Evolutionary conservation across 257 asterid species (phyloP).

Genomic region (Scutellaria baicalensis): DNA sequence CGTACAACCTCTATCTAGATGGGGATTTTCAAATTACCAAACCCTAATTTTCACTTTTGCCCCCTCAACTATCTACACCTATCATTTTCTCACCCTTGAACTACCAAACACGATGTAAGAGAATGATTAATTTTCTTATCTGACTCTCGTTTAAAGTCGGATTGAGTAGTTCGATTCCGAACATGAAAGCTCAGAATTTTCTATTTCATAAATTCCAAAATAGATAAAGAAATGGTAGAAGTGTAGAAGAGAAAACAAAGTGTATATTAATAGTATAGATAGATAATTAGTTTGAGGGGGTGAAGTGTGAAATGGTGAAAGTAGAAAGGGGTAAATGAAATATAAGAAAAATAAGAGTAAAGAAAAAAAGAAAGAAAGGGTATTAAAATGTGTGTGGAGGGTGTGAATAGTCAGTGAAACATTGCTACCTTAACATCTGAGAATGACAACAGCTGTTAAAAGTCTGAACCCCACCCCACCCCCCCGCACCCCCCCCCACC

Average conservation of each 20-base stretch:
- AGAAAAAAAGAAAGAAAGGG: not conserved
- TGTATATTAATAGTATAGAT: not conserved
- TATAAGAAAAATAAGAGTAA: not conserved
- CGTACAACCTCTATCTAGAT: not conserved
- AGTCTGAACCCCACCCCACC: slow-evolving; percentile 7
- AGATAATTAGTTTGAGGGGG: not conserved
- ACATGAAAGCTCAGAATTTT: too few species aligned
- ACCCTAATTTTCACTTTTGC: not conserved
- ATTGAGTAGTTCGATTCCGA: too few species aligned
- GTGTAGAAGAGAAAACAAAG: not conserved
- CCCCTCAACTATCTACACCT: not conserved
- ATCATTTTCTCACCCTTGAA: too few species aligned
- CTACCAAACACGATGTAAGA: too few species aligned
- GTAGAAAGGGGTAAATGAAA: not conserved
- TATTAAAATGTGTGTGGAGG: not conserved
- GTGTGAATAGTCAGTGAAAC: not conserved
- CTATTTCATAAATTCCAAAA: not conserved
- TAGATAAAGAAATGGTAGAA: not conserved
- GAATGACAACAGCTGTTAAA: slow-evolving; percentile 23
- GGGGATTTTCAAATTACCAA: not conserved
- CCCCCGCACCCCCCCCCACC: not conserved
- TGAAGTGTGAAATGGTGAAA: not conserved
- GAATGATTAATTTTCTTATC: too few species aligned
- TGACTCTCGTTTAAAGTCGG: too few species aligned
- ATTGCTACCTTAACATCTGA: slow-evolving; percentile 22